phyloP scores from a whole-genome alignment of 352 stramenopile species.

The Phytopythium chamaehyphon region DNA sequence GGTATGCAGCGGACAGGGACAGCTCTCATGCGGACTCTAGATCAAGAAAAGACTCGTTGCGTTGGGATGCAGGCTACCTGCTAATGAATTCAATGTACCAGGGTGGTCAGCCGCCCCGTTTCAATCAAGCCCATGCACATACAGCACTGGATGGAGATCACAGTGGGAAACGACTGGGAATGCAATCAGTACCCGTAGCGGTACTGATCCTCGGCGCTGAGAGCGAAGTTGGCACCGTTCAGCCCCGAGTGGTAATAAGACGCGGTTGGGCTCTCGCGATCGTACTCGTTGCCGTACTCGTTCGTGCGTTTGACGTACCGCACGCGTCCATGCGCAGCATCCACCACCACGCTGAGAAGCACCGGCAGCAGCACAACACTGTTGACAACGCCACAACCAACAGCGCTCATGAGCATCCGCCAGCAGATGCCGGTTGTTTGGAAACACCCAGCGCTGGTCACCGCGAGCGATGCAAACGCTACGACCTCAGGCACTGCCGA shows the following conservation, averaged over 20 bases:
- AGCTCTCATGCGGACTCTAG: too few species aligned
- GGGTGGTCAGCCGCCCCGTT: too few species aligned
- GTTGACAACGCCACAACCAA: constrained; percentile 31
- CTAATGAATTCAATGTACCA: too few species aligned
- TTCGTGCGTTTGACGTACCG: constrained; percentile 33
- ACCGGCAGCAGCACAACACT: constrained; percentile 35
- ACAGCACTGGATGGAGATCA: too few species aligned
- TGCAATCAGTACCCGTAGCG: constrained; percentile 3
- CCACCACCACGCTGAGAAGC: constrained; percentile 35
- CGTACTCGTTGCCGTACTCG: constrained; percentile 31
- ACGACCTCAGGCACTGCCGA: constrained; percentile 38
- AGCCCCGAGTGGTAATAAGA: constrained; percentile 15
- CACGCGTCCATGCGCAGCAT: constrained; percentile 32
- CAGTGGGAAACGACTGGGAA: too few species aligned
- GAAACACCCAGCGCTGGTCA: constrained; percentile 32
- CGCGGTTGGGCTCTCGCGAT: constrained; percentile 23
- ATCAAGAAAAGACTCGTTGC: too few species aligned
- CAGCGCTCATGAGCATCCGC: constrained; percentile 32
- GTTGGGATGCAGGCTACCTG: too few species aligned
- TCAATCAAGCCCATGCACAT: too few species aligned
- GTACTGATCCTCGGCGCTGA: constrained; percentile 1
- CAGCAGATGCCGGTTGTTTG: constrained; percentile 40
- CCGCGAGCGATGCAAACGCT: constrained; percentile 29
- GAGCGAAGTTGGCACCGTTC: constrained; percentile 4
- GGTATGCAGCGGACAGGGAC: too few species aligned